These are phyloP conservation scores for Athelia psychrophila DNA, from an alignment of 1,284 basidiomycete genomes.

Conservation along the genomic window DNA sequence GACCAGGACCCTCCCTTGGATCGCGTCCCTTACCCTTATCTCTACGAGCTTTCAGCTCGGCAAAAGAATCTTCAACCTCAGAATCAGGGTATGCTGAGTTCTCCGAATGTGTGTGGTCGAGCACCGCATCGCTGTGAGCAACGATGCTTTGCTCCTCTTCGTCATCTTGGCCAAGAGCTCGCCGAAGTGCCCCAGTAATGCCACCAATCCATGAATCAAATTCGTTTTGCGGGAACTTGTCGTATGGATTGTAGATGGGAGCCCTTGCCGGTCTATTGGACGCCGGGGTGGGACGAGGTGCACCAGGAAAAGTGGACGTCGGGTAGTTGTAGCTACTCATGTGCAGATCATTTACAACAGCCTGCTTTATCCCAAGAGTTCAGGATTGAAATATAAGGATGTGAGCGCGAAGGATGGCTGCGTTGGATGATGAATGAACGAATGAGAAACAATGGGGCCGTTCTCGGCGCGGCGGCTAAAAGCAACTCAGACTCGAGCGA, in stretches of 20 bases:
- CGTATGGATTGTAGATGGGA: slow-evolving; percentile 66
- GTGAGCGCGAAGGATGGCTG: neutral
- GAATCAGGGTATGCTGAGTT: slow-evolving; percentile 27
- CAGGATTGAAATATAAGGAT: neutral
- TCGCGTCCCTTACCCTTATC: slow-evolving; percentile 63
- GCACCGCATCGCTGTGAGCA: slow-evolving; percentile 7
- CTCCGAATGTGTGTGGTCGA: slow-evolving; percentile 21
- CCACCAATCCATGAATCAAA: slow-evolving; percentile 68
- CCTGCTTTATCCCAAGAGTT: neutral
- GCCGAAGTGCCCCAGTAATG: slow-evolving; percentile 52
- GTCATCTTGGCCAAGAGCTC: slow-evolving; percentile 46
- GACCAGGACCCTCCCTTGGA: slow-evolving; percentile 52
- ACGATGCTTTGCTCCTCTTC: slow-evolving; percentile 19
- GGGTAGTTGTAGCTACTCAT: neutral
- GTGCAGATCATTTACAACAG: no score
- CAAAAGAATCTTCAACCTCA: slow-evolving; percentile 50
- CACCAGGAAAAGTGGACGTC: neutral
- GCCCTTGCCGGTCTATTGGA: slow-evolving; percentile 14
- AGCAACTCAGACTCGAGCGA: neutral
- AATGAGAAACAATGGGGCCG: neutral
- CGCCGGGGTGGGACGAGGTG: neutral
- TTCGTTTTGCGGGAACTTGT: slow-evolving; percentile 62
- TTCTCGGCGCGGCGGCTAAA: neutral
- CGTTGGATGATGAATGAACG: neutral
- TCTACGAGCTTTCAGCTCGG: slow-evolving; percentile 44